Conservation (phyloP, 441 rosid species). For the Erodium chrysanthum region DNA sequence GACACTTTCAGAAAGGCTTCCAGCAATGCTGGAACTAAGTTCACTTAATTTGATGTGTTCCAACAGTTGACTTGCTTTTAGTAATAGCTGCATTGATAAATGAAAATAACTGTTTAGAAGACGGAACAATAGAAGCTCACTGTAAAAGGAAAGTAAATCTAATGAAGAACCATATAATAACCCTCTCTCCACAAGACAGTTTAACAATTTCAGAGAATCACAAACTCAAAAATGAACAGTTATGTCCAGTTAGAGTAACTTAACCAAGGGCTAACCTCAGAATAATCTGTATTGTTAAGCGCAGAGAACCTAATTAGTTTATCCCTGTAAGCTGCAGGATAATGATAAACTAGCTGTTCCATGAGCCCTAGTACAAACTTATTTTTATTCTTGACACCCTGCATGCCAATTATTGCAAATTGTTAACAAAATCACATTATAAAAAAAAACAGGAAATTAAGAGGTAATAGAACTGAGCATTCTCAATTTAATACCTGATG, state of each 20-base stretch:
- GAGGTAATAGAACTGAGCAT: slow-evolving; percentile 2
- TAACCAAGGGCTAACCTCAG: slow-evolving; percentile 52
- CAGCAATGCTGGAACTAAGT: slow-evolving; percentile 91
- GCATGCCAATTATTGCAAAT: slow-evolving; percentile 20
- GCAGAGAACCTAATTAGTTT: slow-evolving; percentile 82
- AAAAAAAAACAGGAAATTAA: neutral
- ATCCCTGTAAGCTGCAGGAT: slow-evolving; percentile 97
- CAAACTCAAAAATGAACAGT: neutral
- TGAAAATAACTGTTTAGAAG: slow-evolving; percentile 1
- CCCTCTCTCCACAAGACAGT: slow-evolving; percentile 3
- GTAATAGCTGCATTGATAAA: slow-evolving; percentile 59
- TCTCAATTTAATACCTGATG: slow-evolving; percentile 64
- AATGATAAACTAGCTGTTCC: slow-evolving; percentile 98
- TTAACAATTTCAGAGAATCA: neutral
- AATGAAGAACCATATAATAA: slow-evolving; percentile 5
- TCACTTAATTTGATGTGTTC: slow-evolving; percentile 97
- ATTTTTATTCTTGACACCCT: slow-evolving; percentile 94
- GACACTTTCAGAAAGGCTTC: slow-evolving; percentile 92
- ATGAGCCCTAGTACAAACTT: slow-evolving; percentile 78
- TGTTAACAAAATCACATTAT: neutral
- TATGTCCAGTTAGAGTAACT: slow-evolving; percentile 13
- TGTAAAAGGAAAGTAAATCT: slow-evolving; percentile 7
- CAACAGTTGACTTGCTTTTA: slow-evolving; percentile 90
- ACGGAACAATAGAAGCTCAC: neutral
- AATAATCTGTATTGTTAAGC: slow-evolving; percentile 88